These are phyloP conservation scores for Kluyveromyces dobzhanskii DNA, from an alignment of 805 yeast genomes.

Conservation along the genomic window DNA sequence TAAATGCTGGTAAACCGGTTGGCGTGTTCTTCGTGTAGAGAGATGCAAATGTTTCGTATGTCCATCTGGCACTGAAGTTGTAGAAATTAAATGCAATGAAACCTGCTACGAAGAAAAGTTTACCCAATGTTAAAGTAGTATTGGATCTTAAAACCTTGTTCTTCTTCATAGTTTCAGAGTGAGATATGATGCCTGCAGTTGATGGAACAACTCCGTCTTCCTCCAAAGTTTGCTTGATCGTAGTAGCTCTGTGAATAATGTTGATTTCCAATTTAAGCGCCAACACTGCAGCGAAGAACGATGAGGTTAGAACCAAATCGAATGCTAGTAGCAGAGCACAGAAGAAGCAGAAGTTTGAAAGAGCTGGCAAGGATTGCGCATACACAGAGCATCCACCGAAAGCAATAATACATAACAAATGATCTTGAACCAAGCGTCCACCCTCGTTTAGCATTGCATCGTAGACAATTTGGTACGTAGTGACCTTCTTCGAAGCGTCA, in stretches of 20 bases:
- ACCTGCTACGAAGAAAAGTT: constrained; percentile 49
- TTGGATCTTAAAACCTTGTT: constrained; percentile 27
- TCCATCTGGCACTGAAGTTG: constrained; percentile 66
- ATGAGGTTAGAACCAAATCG: constrained; percentile 65
- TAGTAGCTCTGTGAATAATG: constrained; percentile 73
- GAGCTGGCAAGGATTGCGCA: constrained; percentile 60
- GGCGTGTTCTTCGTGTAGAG: constrained; percentile 26
- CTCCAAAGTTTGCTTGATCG: constrained; percentile 70
- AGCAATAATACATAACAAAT: constrained; percentile 61
- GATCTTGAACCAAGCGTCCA: constrained; percentile 51
- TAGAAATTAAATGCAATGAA: constrained; percentile 58
- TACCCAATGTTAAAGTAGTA: constrained; percentile 43
- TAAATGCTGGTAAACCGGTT: constrained; percentile 37
- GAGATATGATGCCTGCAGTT: constrained; percentile 63
- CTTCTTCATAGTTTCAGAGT: constrained; percentile 18
- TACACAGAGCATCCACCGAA: constrained; percentile 57
- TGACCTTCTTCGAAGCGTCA: constrained; percentile 27
- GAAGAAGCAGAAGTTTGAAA: constrained; percentile 73
- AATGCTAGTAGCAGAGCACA: constrained; percentile 59
- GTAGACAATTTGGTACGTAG: constrained; percentile 25
- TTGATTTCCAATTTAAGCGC: constrained; percentile 84
- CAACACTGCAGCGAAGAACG: constrained; percentile 77
- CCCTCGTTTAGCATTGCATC: constrained; percentile 32
- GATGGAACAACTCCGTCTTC: constrained; percentile 81
- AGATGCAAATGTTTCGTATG: constrained; percentile 39